Evolutionary conservation across 129 eudicot genomes (phyloP), one percentile per base, ranked within the genome.

Genomic region (Escallonia herrerae): DNA sequence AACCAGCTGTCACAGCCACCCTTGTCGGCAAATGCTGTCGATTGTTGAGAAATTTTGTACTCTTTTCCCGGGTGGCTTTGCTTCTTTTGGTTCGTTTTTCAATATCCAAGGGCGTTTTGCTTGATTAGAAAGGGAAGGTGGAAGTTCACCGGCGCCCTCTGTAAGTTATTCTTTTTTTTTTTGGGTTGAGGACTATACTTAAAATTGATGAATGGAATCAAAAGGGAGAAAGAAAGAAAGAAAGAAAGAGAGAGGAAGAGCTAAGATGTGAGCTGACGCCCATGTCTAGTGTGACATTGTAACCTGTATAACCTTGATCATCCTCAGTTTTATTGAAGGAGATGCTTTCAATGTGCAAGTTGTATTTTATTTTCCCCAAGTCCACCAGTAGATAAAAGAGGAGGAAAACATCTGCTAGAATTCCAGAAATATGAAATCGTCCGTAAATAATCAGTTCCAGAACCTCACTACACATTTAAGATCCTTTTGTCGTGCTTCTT

Each of bases 261-360:
- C 41, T 41, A 60, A 57, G 45, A 43, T 43, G n/a, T 74, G 67
- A 77, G 65, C 37, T 52, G 60, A 60, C 74, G 59, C 59, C 39
- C 5, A 43, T 38, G 38, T 57, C 12, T 7, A 47, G 40, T 79
- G 77, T 58, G 65, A 58, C 58, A 62, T 52, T 78, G 75, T 71
- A 69, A 65, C 66, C 59, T 73, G 67, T 65, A 58, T 49, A 71
- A 63, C 72, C 56, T 67, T 60, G 66, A 71, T 60, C 78, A 76
- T 82, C 82, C 87, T 71, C 79, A 61, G 71, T 76, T 82, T 85
- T 79, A 53, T 76, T 58, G 79, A 73, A 85, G 80, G 77, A 71
- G 69, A 74, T 71, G 55, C 13, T 74, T 52, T 55, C 57, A 54
- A 45, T 61, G 61, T 73, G 39, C 39, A 44, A 33, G 39, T 40